A percentile compares a stretch with the other conserved stretches of the same genome.
Evolutionary conservation across 202 grass and related monocot genomes (phyloP).

Genomic region (Bolboschoenoplectus hybrid): DNA sequence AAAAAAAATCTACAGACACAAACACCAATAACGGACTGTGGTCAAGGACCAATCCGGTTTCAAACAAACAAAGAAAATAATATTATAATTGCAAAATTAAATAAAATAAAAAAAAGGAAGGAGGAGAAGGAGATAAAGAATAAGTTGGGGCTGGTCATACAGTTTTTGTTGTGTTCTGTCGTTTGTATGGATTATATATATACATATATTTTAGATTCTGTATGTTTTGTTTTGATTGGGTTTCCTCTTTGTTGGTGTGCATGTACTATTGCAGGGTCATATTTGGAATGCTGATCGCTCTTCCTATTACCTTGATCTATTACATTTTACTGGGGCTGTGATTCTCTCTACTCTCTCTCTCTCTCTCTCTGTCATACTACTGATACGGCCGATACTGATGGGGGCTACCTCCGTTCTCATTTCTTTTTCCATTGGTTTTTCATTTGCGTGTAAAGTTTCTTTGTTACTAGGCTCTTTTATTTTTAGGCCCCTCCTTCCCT

Average conservation of each 20-base stretch:
- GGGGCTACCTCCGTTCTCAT: neutral
- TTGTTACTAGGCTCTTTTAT: slow-evolving; percentile 4
- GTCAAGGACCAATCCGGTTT: slow-evolving; percentile 23
- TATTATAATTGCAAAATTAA: neutral
- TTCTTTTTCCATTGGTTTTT: neutral
- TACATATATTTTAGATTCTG: neutral
- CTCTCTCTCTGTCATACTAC: neutral
- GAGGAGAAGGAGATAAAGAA: neutral
- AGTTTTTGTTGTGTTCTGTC: slow-evolving; percentile 31
- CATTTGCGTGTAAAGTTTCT: slow-evolving; percentile 33
- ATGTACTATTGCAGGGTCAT: slow-evolving; percentile 65
- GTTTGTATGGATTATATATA: slow-evolving; percentile 23
- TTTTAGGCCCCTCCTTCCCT: neutral
- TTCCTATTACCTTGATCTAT: slow-evolving; percentile 96
- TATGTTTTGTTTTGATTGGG: slow-evolving; percentile 13
- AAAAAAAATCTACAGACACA: neutral
- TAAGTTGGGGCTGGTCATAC: neutral
- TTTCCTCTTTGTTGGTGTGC: slow-evolving; percentile 25
- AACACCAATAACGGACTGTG: neutral
- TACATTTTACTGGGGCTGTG: slow-evolving; percentile 98
- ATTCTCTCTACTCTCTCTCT: neutral
- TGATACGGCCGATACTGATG: slow-evolving; percentile 39
- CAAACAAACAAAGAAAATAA: slow-evolving; percentile 5
- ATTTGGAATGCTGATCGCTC: slow-evolving; percentile 96
- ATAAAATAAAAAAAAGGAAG: neutral